These are phyloP conservation scores for Chlamydomonas eustigma DNA, from an alignment of 139 green algal genomes.

Conservation along the genomic window DNA sequence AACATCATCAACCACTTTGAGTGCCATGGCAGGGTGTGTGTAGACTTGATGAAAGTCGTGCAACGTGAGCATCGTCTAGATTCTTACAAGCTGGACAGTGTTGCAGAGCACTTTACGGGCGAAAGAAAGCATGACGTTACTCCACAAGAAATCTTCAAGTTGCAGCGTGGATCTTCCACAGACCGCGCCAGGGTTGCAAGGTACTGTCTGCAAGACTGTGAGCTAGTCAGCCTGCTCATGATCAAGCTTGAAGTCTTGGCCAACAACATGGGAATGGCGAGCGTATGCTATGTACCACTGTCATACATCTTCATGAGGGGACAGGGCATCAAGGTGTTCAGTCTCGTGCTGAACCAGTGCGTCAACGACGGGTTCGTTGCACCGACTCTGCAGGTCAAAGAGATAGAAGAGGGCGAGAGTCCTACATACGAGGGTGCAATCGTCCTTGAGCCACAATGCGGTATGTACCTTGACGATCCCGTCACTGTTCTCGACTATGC, in stretches of 20 bases:
- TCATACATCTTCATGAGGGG: conserved; percentile 32
- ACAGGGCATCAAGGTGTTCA: conserved; percentile 35
- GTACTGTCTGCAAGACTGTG: conserved; percentile 35
- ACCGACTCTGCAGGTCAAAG: too few relatives aligned
- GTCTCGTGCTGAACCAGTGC: conserved; percentile 11
- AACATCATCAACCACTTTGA: conserved; percentile 19
- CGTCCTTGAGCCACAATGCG: conserved; percentile 15
- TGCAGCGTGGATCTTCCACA: conserved; percentile 9
- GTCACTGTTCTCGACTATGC: conserved; percentile 27
- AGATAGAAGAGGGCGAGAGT: too few relatives aligned
- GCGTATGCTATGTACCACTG: conserved; percentile 22
- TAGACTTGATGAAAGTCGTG: conserved; percentile 34
- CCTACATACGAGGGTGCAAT: conserved; percentile 33
- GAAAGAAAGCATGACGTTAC: conserved; percentile 21
- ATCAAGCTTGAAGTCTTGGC: conserved; percentile 14
- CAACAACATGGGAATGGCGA: conserved; percentile 31
- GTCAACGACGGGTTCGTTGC: conserved; percentile 1
- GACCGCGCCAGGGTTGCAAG: conserved; percentile 17
- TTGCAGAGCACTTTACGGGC: conserved; percentile 19
- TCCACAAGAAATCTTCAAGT: conserved; percentile 19
- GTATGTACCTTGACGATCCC: conserved; percentile 27
- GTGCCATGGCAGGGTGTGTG: conserved; percentile 14
- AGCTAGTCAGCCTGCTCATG: conserved; percentile 11
- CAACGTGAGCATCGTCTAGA: conserved; percentile 28
- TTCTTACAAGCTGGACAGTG: conserved; percentile 21